These are phyloP conservation scores for Rhizopogon salebrosus DNA, from an alignment of 768 basidiomycete species.

Conservation along the genomic window DNA sequence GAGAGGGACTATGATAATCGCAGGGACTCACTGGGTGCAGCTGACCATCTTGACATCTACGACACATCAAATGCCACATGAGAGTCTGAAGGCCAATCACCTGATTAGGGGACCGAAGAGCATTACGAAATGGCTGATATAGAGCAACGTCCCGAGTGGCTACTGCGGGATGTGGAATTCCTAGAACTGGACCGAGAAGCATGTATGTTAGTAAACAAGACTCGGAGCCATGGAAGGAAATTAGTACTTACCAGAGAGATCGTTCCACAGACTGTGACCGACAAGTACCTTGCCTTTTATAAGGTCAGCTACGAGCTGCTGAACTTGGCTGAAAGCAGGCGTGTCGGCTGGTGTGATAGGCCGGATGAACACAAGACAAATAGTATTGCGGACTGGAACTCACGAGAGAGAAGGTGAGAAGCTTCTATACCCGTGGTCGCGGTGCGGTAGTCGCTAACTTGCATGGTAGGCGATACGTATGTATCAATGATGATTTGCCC, in stretches of 20 bases:
- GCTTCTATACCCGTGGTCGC: constrained; percentile 52
- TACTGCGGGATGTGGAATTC: constrained; percentile 75
- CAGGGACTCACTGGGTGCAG: constrained; percentile 60
- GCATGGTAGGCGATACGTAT: constrained; percentile 60
- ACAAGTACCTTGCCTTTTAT: constrained; percentile 70
- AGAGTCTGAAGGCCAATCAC: constrained; percentile 72
- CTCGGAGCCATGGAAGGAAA: not conserved
- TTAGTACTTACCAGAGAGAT: constrained; percentile 57
- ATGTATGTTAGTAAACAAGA: constrained; percentile 11
- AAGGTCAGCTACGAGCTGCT: constrained; percentile 57
- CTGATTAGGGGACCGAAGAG: constrained; percentile 61
- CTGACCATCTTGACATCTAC: constrained; percentile 68
- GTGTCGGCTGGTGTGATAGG: constrained; percentile 22
- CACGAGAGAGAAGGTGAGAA: constrained; percentile 35
- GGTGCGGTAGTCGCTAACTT: constrained; percentile 72
- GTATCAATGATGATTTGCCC: constrained; percentile 59
- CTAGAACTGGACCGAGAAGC: constrained; percentile 49
- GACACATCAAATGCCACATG: constrained; percentile 77
- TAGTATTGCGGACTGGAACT: constrained; percentile 8
- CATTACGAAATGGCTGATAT: constrained; percentile 75
- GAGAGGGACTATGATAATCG: constrained; percentile 7
- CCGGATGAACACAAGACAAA: not conserved
- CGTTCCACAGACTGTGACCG: constrained; percentile 77
- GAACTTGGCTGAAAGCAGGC: constrained; percentile 59
- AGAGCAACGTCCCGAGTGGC: constrained; percentile 76